Evolutionary conservation across 192 early-diverging fungal genomes (phyloP).

Genomic region (Phycomyces blakesleeanus): DNA sequence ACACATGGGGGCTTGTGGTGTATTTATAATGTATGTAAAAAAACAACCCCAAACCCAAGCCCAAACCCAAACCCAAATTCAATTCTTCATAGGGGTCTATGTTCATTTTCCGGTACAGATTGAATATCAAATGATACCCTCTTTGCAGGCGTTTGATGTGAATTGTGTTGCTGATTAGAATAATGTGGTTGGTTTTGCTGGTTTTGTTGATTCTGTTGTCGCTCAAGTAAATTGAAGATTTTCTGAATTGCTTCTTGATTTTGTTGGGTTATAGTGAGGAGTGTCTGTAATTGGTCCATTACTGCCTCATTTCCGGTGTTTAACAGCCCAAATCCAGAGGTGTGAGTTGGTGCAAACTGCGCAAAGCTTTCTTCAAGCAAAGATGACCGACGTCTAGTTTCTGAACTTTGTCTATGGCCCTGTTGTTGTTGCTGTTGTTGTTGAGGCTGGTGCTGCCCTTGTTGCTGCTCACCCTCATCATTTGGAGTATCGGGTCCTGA

Average conservation of each 20-base stretch:
- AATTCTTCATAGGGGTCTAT: too few relatives aligned
- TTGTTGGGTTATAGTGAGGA: conserved; percentile 19
- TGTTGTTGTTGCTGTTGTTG: too few relatives aligned
- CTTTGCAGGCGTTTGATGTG: too few relatives aligned
- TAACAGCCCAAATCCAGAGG: neutral
- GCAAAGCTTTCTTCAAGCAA: neutral
- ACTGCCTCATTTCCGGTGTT: conserved; percentile 11
- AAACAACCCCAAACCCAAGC: too few relatives aligned
- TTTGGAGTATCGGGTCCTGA: neutral
- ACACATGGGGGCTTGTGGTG: too few relatives aligned
- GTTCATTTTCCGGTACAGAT: too few relatives aligned
- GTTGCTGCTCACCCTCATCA: conserved; percentile 12
- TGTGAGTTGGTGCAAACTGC: conserved; percentile 1
- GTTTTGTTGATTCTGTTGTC: neutral
- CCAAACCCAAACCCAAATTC: too few relatives aligned
- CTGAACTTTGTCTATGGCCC: neutral
- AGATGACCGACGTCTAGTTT: neutral
- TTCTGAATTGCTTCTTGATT: conserved; percentile 29
- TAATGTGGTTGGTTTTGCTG: too few relatives aligned
- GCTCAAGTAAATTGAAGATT: conserved; percentile 23
- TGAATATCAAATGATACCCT: too few relatives aligned
- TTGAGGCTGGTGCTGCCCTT: too few relatives aligned
- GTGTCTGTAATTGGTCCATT: conserved; percentile 21
- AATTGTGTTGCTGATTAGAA: too few relatives aligned
- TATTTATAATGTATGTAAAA: too few relatives aligned